Percentiles rank a stretch among this genome's conserved stretches.
phyloP scores from a whole-genome alignment of 1,284 basidiomycete species.

The Boletus hoseneyae region DNA sequence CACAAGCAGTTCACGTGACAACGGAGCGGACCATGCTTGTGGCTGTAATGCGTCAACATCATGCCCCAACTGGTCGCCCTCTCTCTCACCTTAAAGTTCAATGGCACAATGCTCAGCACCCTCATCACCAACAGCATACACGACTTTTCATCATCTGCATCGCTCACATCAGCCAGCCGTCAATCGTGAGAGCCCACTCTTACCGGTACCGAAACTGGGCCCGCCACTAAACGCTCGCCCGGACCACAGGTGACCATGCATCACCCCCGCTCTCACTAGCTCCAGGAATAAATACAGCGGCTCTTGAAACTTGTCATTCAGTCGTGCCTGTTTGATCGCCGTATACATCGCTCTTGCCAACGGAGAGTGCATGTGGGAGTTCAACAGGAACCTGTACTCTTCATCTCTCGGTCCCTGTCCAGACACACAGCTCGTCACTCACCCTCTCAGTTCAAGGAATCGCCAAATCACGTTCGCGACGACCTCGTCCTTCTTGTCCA shows the following conservation, averaged over 20 bases:
- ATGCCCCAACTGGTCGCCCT: neutral
- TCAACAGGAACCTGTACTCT: conserved; percentile 71
- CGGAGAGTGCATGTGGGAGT: conserved; percentile 85
- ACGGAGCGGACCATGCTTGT: conserved; percentile 89
- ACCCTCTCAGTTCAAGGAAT: conserved; percentile 95
- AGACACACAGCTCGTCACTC: conserved; percentile 19
- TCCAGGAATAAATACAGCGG: conserved; percentile 91
- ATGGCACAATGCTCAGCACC: conserved; percentile 87
- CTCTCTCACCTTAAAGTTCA: conserved; percentile 83
- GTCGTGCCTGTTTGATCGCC: conserved; percentile 70
- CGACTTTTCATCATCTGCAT: conserved; percentile 81
- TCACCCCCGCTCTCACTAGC: conserved; percentile 89
- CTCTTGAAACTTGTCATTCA: conserved; percentile 99
- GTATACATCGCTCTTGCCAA: conserved; percentile 89
- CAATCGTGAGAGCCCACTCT: conserved; percentile 27
- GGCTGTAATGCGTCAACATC: conserved; percentile 42
- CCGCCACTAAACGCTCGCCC: conserved; percentile 89
- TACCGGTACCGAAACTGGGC: conserved; percentile 89
- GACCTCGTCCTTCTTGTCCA: conserved; percentile 98
- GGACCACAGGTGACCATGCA: conserved; percentile 92
- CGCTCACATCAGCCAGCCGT: conserved; percentile 17
- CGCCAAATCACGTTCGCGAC: conserved; percentile 99
- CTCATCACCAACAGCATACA: conserved; percentile 96
- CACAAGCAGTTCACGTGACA: conserved; percentile 93
- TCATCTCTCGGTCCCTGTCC: conserved; percentile 10